A percentile compares a stretch with the other conserved stretches of the same genome.
These are phyloP conservation scores for Lentithecium fluviatile DNA, from an alignment of 495 filamentous ascomycete genomes.

Conservation along the genomic window DNA sequence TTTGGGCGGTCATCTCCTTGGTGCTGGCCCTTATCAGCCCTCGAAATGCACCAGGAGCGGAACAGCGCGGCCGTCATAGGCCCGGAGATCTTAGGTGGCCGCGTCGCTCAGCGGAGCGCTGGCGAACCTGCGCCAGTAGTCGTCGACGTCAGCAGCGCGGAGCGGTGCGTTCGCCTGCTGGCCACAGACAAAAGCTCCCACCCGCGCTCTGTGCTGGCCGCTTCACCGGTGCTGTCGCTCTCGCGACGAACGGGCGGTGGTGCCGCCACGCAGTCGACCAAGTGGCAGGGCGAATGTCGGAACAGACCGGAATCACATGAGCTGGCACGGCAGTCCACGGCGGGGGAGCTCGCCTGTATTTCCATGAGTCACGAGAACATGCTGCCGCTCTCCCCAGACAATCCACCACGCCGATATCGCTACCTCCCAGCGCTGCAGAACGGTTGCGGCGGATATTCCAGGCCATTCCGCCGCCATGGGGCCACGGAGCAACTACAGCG, in stretches of 20 bases:
- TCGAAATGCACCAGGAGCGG: conserved; percentile 20
- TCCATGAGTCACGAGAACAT: conserved; percentile 38
- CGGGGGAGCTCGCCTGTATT: conserved; percentile 19
- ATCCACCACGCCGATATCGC: conserved; percentile 33
- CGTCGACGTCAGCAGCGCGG: conserved; percentile 12
- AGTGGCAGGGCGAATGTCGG: conserved; percentile 17
- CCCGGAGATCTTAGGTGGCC: conserved; percentile 24
- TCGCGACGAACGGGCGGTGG: conserved; percentile 14
- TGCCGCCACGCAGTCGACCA: conserved; percentile 7
- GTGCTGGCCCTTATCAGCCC: conserved; percentile 30
- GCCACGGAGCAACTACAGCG: not conserved
- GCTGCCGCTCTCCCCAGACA: conserved; percentile 6
- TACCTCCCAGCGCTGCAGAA: conserved; percentile 3
- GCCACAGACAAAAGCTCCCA: conserved; percentile 8
- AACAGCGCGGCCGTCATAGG: conserved; percentile 6
- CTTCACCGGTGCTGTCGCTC: conserved; percentile 2
- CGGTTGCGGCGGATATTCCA: conserved; percentile 23
- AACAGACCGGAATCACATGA: conserved; percentile 25
- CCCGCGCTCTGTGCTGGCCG: not conserved
- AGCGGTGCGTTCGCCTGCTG: not conserved
- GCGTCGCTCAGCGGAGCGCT: conserved; percentile 24
- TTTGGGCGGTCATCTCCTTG: conserved; percentile 29
- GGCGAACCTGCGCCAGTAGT: conserved; percentile 2
- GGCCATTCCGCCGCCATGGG: conserved; percentile 13
- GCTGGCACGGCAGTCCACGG: not conserved